A percentile compares a stretch with the other conserved stretches of the same genome.
Conservation (phyloP, 139 green algal genomes). For the Micromonas pusilla region DNA sequence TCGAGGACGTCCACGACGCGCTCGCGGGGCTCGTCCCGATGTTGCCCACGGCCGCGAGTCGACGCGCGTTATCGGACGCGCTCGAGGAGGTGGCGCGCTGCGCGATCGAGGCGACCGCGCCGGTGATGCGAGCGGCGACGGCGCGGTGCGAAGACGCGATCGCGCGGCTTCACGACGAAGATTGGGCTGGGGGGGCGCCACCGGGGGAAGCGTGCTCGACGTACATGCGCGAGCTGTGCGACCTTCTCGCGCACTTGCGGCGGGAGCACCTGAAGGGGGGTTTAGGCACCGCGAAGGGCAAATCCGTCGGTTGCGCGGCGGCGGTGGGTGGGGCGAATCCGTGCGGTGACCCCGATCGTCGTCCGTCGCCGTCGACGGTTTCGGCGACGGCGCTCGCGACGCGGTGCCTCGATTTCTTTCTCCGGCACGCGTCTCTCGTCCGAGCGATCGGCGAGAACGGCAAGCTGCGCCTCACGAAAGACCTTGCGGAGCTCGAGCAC, state of each 20-base stretch:
- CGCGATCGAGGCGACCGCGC: not conserved
- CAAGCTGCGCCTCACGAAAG: constrained; percentile 63
- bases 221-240: constrained; percentile 57
- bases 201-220: constrained; percentile 50
- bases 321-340: no score
- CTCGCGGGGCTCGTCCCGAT: not conserved
- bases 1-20: not conserved
- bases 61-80: not conserved
- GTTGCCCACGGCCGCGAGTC: not conserved
- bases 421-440: constrained; percentile 78
- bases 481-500: constrained; percentile 81
- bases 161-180: constrained; percentile 55
- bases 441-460: constrained; percentile 57
- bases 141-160: constrained; percentile 40
- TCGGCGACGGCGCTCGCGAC: constrained; percentile 48
- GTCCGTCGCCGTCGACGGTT: constrained; percentile 48
- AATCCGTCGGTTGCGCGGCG: no score
- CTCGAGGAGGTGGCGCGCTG: not conserved
- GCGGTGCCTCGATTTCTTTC: constrained; percentile 77
- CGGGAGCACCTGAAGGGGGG: constrained; percentile 57
- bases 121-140: not conserved
- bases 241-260: constrained; percentile 58
- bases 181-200: constrained; percentile 36
- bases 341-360: constrained; percentile 18
- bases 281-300: no score